Base-by-base conservation (phyloP, 2,329 filamentous ascomycete genomes). In the Cladosporium austrohemisphaericum region DNA sequence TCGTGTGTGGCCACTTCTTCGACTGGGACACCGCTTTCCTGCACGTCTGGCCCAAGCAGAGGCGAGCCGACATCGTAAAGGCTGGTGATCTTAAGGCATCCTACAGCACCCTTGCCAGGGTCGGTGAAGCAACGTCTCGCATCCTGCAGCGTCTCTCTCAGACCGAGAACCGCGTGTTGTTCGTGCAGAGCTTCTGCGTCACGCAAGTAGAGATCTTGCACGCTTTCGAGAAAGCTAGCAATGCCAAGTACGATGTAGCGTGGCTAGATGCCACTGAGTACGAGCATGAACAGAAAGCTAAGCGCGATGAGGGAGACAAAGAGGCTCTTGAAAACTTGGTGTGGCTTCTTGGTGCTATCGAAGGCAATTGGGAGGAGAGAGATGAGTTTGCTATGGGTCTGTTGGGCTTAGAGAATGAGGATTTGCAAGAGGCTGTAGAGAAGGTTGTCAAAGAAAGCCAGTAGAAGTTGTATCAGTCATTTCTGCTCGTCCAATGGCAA, bases 1-100 rank as follows among this genome's bases (percentile, higher is more conserved):
- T 86, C 11, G 74, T 80, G 3, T 77, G 70, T 7, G 79, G 81
- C 0, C 67, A 76, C 2, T 80, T 85, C 63, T 82, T 85, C 60
- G 82, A 85, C 58, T 80, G 76, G 77, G 73, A 74, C 11, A 67
- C 83, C 31, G 73, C 74, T 2, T 74, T 79, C 52, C 60, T 81
- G 1, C 78, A 77, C 29, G 72, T 82, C 52, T 70, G 80, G 51
- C 59, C 76, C 33, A 54, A 68, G 8, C 66, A 67, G 25, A 76
- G 75, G 53, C 77, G 70, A 0, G 77, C 75, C 1, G 76, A 68
- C 0, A 71, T 85, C 28, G 74, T 76, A 55, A 81, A 85, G 61
- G 74, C 72, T 0, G 81, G 82, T 3, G 68, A 78, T 29, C 71
- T 73, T 18, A 72, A 64, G 11, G 78, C 77, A 55, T 76, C 75